Base-by-base conservation (phyloP, 164 flowering plant species). In the Liquidambar formosana region DNA sequence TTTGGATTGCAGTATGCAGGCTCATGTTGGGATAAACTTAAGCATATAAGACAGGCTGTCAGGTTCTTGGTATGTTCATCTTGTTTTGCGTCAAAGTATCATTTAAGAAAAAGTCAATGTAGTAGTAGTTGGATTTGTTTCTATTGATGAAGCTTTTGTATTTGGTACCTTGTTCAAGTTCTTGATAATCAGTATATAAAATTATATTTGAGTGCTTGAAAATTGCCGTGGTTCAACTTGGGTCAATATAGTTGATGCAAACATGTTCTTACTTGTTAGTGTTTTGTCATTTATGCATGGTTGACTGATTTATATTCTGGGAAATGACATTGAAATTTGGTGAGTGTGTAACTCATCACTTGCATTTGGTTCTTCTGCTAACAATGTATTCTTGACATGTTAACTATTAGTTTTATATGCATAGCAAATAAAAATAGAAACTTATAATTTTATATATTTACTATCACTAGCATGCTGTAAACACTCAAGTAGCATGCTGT, bases 11-110 rank as follows among this genome's bases (percentile, higher is more conserved):
- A 89, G 91, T 89, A 84, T 77, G 93, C 89, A 19, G 91, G 91
- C 23, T 74, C 86, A 15, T 81, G 91, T 52, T 89, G 93, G 91
- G 93, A 89, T 70, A 89, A 87, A 78, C 82, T 89, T 6, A 87
- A 79, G 69, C 91, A 87, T 80, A 81, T 87, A 10, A 78, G 93
- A 63, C 91, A 89, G 72, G 84, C 91, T 47, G 91, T 89, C 61
- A 91, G 93, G 5, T 89, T 89, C 75, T 76, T 89, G 86, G 93
- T 89, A 81, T 43, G 81, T 61, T 75, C 61, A 22, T 61, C 58
- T 57, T 60, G 51, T 23, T 57, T 27, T 23, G 4, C 26, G 27
- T 52, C 47, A 21, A 28, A n/a, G 23, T 16, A 49, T 52, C 58
- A 25, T 5, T 18, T 27, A 49, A 10, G 19, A 27, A 46, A 41